Percentiles rank a stretch among this genome's conserved stretches.
Conservation (phyloP, 164 flowering plant genomes). For the Kalanchoe fedtschenkoi region DNA sequence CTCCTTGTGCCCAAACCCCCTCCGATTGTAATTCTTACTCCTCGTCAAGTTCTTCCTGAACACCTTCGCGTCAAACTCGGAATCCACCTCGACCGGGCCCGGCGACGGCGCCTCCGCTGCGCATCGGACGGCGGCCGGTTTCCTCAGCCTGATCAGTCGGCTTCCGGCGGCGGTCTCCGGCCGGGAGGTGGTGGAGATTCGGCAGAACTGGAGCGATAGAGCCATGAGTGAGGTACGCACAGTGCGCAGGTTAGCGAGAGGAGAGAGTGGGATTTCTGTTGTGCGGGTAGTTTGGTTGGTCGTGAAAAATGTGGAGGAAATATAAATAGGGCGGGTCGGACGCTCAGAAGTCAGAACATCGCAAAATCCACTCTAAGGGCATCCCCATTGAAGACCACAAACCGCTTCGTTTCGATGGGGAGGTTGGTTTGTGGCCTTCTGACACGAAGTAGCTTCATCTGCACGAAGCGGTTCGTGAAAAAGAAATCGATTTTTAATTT, state of each 20-base stretch:
- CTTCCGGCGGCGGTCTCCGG: constrained; percentile 20
- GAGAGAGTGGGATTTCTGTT: too few relatives aligned
- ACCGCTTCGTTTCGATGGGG: too few relatives aligned
- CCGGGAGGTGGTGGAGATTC: constrained; percentile 19
- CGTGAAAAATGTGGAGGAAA: too few relatives aligned
- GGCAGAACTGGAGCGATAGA: constrained; percentile 44
- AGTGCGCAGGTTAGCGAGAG: neutral
- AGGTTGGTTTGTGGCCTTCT: too few relatives aligned
- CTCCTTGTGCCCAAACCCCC: constrained; percentile 77
- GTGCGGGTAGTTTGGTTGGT: too few relatives aligned
- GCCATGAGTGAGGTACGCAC: constrained; percentile 29
- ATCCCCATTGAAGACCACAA: too few relatives aligned
- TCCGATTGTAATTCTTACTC: constrained; percentile 74
- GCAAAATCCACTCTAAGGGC: too few relatives aligned
- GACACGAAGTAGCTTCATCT: too few relatives aligned
- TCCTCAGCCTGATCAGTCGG: constrained; percentile 20
- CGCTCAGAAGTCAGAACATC: too few relatives aligned
- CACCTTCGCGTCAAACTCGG: constrained; percentile 75
- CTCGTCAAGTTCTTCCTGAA: constrained; percentile 78
- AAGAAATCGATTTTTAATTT: too few relatives aligned
- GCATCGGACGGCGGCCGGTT: constrained; percentile 40
- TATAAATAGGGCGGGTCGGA: too few relatives aligned
- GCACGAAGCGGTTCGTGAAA: too few relatives aligned
- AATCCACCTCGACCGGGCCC: constrained; percentile 19
- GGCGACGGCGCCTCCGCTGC: constrained; percentile 22